A percentile compares a stretch with the other conserved stretches of the same genome.
phyloP scores from a whole-genome alignment of 768 basidiomycete species.

The Boletus insuetus region DNA sequence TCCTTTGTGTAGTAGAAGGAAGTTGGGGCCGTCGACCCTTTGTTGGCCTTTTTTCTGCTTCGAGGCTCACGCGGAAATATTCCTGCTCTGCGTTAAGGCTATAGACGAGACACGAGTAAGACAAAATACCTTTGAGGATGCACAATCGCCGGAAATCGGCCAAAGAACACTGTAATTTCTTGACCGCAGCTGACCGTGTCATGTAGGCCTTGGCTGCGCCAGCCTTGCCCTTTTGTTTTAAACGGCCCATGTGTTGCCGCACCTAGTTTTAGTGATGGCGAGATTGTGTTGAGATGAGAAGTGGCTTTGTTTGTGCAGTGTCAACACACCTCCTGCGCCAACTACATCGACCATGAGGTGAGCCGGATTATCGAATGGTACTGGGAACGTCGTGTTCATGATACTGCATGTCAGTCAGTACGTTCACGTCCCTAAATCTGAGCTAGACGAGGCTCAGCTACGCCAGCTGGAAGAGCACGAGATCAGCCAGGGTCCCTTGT shows the following conservation, averaged over 20 bases:
- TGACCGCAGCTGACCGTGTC: slow-evolving; percentile 87
- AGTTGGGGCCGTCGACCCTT: slow-evolving; percentile 94
- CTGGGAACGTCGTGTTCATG: slow-evolving; percentile 8
- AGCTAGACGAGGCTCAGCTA: slow-evolving; percentile 95
- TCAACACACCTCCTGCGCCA: slow-evolving; percentile 27
- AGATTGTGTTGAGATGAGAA: not conserved
- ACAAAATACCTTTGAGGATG: slow-evolving; percentile 82
- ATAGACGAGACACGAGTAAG: slow-evolving; percentile 1
- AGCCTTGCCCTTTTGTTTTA: slow-evolving; percentile 82
- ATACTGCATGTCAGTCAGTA: slow-evolving; percentile 68
- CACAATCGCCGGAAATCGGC: slow-evolving; percentile 96
- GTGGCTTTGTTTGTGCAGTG: slow-evolving; percentile 28
- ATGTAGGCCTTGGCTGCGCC: slow-evolving; percentile 91
- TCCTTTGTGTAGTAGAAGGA: slow-evolving; percentile 99
- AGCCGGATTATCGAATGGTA: slow-evolving; percentile 6
- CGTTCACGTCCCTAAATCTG: slow-evolving; percentile 93
- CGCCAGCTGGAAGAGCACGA: slow-evolving; percentile 97
- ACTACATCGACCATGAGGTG: slow-evolving; percentile 30
- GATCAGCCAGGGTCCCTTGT: slow-evolving; percentile 96
- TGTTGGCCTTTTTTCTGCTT: slow-evolving; percentile 90
- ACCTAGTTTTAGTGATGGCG: not conserved
- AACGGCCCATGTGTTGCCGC: slow-evolving; percentile 61
- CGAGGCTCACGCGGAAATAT: slow-evolving; percentile 97
- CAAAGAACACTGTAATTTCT: slow-evolving; percentile 94
- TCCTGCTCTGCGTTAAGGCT: slow-evolving; percentile 45